Conservation (phyloP, 2,329 filamentous ascomycete genomes). For the Madurella mycetomatis region DNA sequence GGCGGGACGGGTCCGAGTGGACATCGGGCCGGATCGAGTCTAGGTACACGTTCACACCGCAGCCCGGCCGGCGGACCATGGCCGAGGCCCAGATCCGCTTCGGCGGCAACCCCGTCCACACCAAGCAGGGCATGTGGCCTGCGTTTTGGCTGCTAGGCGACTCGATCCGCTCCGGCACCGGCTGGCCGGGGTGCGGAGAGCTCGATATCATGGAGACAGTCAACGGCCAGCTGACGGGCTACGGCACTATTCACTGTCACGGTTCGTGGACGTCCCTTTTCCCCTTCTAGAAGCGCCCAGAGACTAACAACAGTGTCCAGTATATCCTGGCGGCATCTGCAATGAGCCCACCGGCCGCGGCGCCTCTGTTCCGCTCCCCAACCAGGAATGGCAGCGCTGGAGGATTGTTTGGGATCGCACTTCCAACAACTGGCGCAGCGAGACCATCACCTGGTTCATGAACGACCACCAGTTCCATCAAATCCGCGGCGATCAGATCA, state of each 20-base stretch:
- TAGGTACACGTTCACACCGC: slow-evolving; percentile 42
- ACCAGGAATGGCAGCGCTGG: slow-evolving; percentile 48
- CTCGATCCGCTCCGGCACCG: slow-evolving; percentile 41
- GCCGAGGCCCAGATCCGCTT: slow-evolving; percentile 44
- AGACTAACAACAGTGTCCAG: background rate
- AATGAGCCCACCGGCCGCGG: slow-evolving; percentile 43
- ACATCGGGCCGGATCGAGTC: slow-evolving; percentile 49
- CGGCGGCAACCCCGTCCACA: slow-evolving; percentile 34
- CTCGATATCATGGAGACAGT: slow-evolving; percentile 49
- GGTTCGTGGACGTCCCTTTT: background rate
- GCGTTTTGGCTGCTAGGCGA: slow-evolving; percentile 51
- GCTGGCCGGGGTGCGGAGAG: slow-evolving; percentile 48
- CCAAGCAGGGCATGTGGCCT: slow-evolving; percentile 49
- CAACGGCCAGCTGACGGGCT: slow-evolving; percentile 42
- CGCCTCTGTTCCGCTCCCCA: slow-evolving; percentile 35
- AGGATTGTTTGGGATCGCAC: slow-evolving; percentile 44
- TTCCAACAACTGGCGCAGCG: slow-evolving; percentile 37
- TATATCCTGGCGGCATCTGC: slow-evolving; percentile 41
- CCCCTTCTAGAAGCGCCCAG: background rate
- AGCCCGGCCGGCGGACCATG: slow-evolving; percentile 37
- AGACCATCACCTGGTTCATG: slow-evolving; percentile 47
- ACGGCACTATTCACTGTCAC: slow-evolving; percentile 48
- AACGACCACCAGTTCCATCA: slow-evolving; percentile 43
- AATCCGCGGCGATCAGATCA: slow-evolving; percentile 40
- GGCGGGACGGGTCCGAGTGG: slow-evolving; percentile 37